A percentile compares a stretch with the other conserved stretches of the same genome.
Evolutionary conservation across 2,329 filamentous ascomycete genomes (phyloP).

Genomic region (Epichloe sibirici): DNA sequence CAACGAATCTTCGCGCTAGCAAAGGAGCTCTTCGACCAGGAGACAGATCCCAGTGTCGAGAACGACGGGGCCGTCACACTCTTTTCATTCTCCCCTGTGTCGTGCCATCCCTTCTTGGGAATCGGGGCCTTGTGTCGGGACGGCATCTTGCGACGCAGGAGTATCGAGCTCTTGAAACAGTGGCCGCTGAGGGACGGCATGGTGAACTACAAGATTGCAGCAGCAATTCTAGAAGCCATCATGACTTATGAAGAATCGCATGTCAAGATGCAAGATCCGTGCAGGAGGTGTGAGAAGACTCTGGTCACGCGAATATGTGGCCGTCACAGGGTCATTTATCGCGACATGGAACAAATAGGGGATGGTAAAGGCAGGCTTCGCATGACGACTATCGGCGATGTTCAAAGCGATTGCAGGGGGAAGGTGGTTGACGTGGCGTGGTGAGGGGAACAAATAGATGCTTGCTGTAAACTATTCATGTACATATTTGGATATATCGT

Average conservation of each 20-base stretch:
- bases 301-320: background rate
- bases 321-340: conserved; percentile 1
- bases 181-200: conserved; percentile 3
- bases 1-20: background rate
- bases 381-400: conserved; percentile 1
- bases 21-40: conserved; percentile 1
- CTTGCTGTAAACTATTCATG: background rate
- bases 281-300: background rate
- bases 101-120: conserved; percentile 1
- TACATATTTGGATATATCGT: background rate
- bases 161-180: background rate
- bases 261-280: background rate
- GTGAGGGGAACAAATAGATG: background rate
- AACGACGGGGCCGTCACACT: background rate
- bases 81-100: conserved; percentile 1
- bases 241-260: conserved; percentile 1
- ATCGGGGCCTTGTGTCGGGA: conserved; percentile 1
- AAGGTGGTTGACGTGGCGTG: conserved; percentile 2
- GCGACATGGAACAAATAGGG: background rate
- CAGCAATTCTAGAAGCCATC: background rate
- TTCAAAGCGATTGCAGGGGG: background rate
- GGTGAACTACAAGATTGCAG: conserved; percentile 4
- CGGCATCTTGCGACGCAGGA: background rate
- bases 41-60: background rate
- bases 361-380: background rate